Evolutionary conservation across 2,329 filamentous ascomycete species (phyloP).

Genomic region (Diaporthe helianthi): DNA sequence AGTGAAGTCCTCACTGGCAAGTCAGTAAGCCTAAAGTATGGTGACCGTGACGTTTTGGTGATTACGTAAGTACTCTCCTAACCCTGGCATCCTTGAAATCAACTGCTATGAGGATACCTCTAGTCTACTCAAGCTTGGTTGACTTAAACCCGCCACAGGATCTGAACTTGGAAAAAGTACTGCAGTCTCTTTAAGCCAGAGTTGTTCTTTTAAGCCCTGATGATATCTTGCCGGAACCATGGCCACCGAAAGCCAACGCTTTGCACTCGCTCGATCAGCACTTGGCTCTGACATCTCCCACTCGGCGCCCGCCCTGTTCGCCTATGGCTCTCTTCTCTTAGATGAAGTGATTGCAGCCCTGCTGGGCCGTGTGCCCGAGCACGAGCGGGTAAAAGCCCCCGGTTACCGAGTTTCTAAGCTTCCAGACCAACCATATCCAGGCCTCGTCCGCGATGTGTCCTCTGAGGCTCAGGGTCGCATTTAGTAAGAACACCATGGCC

Average conservation of each 20-base stretch:
- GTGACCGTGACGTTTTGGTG: neutral
- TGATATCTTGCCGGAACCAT: neutral
- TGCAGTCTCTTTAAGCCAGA: too few relatives aligned
- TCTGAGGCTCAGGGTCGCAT: conserved; percentile 27
- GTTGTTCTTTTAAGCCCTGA: too few relatives aligned
- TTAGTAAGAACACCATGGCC: conserved; percentile 11
- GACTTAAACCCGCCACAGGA: neutral
- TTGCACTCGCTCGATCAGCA: conserved; percentile 12
- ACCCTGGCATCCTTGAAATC: neutral
- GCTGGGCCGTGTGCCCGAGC: conserved; percentile 31
- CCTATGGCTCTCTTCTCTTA: conserved; percentile 33
- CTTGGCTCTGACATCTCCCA: conserved; percentile 9
- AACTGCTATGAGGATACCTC: too few relatives aligned
- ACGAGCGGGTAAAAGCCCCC: conserved; percentile 9
- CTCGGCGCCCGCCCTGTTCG: conserved; percentile 28
- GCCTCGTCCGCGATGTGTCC: conserved; percentile 29
- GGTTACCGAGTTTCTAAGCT: conserved; percentile 32
- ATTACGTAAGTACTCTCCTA: conserved; percentile 10
- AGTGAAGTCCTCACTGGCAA: neutral
- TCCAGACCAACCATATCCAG: conserved; percentile 33
- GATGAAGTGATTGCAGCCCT: conserved; percentile 32
- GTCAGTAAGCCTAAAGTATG: neutral
- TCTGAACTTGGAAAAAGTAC: neutral
- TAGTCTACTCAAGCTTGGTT: neutral
- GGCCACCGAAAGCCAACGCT: conserved; percentile 3